A percentile compares a stretch with the other conserved stretches of the same genome.
Evolutionary conservation across 805 yeast species (phyloP).

Genomic region (Metschnikowia lachancei): DNA sequence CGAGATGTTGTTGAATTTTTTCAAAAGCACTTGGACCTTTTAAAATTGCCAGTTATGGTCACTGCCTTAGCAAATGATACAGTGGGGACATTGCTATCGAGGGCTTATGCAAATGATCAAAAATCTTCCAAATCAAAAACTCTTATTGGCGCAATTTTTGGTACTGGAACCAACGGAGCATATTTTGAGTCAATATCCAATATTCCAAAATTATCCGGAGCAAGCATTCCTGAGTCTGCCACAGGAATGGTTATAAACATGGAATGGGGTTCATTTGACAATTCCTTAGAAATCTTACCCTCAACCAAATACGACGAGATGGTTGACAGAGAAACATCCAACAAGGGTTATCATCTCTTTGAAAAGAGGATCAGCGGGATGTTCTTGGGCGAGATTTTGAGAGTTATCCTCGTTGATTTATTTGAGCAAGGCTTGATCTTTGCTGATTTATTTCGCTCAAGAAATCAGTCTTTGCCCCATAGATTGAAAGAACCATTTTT

Average conservation of each 20-base stretch:
- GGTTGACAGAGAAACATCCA: conserved; percentile 72
- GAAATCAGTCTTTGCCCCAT: conserved; percentile 51
- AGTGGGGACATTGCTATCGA: conserved; percentile 86
- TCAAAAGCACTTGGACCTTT: conserved; percentile 64
- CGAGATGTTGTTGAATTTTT: conserved; percentile 73
- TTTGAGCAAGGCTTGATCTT: conserved; percentile 58
- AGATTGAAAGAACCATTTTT: conserved; percentile 74
- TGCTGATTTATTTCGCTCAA: conserved; percentile 44
- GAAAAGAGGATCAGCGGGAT: conserved; percentile 91
- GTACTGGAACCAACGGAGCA: conserved; percentile 98
- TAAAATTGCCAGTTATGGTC: conserved; percentile 62
- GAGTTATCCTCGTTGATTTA: conserved; percentile 71
- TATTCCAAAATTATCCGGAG: conserved; percentile 64
- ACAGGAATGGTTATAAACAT: conserved; percentile 83
- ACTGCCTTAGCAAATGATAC: conserved; percentile 95
- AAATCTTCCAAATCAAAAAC: conserved; percentile 68
- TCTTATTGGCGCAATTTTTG: conserved; percentile 85
- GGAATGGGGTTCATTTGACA: conserved; percentile 98
- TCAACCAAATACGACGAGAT: conserved; percentile 70
- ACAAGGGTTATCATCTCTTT: conserved; percentile 85
- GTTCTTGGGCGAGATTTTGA: conserved; percentile 86
- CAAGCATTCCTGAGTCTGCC: conserved; percentile 31
- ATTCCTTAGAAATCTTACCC: conserved; percentile 71
- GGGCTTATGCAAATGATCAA: conserved; percentile 73
- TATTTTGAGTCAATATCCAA: conserved; percentile 74